Evolutionary conservation across 768 basidiomycete genomes (phyloP), one percentile per base, ranked within the genome.

Genomic region (Arthromyces matolae): DNA sequence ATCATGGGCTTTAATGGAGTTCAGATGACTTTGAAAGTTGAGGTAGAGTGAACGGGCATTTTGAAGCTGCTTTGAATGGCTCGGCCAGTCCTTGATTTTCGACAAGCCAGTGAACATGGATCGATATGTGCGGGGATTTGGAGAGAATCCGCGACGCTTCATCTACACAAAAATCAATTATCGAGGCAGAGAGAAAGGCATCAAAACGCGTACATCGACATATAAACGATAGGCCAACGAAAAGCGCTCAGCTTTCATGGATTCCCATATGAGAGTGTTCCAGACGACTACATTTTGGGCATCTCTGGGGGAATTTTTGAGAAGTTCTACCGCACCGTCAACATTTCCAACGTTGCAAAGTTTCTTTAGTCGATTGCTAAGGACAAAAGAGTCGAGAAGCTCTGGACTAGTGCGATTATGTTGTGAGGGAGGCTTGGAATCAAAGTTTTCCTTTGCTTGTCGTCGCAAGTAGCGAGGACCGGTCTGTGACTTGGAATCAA

Each of bases 101-200:
- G 77, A 71, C 34, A 85, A 71, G 5, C 86, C 88, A 35, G 64
- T 73, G 62, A 93, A 73, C 64, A 92, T 69, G 19, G 85, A 87
- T 36, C 77, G 72, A 55, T 78, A 92, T 2, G 90, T 90, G 47
- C 80, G 68, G 6, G 72, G 63, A 35, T 75, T 83, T 20, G 91
- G 88, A 37, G 73, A 73, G 60, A 89, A 84, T 1, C 87, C 86
- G 35, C 91, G 79, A 27, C 89, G 78, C 65, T 89, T 92, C 89
- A 93, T 89, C 90, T 93, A 51, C n/a, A 25, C 34, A 16, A 36
- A 32, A 28, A 22, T 37, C 40, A 25, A 42, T 34, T 8, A 12
- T 28, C 39, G 39, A 27, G 12, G 42, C 45, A 43, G 51, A 24
- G 14, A 19, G 18, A 24, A 16, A 3, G 7, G 14, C 9, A 8